Conservation (phyloP, 805 yeast species). For the Candida anglica region DNA sequence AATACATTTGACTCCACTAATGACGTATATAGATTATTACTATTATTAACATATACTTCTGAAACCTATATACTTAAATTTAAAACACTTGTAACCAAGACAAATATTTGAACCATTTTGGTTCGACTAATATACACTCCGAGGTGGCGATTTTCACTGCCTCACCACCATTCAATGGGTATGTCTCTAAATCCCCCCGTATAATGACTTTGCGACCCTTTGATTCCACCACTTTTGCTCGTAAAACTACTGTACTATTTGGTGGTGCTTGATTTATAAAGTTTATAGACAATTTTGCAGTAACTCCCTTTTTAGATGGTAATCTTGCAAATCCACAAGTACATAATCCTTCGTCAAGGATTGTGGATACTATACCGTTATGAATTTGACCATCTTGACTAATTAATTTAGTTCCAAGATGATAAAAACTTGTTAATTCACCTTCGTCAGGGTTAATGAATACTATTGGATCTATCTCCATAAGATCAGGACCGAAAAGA, state of each 20-base stretch:
- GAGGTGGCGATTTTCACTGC: constrained; percentile 54
- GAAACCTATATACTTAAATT: too few species aligned
- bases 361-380: constrained; percentile 73
- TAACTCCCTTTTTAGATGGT: constrained; percentile 83
- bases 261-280: constrained; percentile 64
- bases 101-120: constrained; percentile 79
- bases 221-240: constrained; percentile 58
- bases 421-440: constrained; percentile 61
- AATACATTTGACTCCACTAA: too few species aligned
- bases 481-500: constrained; percentile 59
- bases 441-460: constrained; percentile 49
- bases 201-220: constrained; percentile 84
- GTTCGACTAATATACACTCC: constrained; percentile 73
- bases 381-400: constrained; percentile 75
- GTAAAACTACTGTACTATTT: constrained; percentile 58
- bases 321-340: constrained; percentile 78
- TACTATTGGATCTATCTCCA: constrained; percentile 74
- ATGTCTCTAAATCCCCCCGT: constrained; percentile 57
- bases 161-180: constrained; percentile 30
- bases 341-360: constrained; percentile 83
- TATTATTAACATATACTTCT: too few species aligned
- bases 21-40: too few species aligned
- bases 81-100: constrained; percentile 29
- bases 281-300: constrained; percentile 68
- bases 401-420: constrained; percentile 61